Evolutionary conservation across 148 eudicot genomes (phyloP).

Genomic region (Polygonum maritimum): DNA sequence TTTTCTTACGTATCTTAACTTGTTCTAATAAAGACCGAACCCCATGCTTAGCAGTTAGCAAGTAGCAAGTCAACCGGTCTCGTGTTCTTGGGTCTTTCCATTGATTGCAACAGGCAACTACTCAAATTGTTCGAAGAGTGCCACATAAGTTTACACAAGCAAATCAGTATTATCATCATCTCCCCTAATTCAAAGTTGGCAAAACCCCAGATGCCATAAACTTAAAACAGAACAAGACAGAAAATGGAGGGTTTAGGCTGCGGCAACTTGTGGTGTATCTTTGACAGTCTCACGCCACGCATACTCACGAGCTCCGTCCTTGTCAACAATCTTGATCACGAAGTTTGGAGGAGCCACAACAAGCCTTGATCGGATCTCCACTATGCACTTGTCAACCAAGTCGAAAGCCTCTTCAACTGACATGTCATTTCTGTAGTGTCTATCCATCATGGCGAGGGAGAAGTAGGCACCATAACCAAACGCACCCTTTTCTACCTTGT

Average conservation of each 20-base stretch:
- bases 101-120: background rate
- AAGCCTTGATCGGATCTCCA: slow-evolving; percentile 62
- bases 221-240: background rate
- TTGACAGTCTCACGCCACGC: slow-evolving; percentile 73
- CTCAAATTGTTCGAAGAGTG: background rate
- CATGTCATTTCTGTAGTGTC: slow-evolving; percentile 66
- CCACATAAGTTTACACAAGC: background rate
- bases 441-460: slow-evolving; percentile 80
- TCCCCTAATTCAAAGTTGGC: background rate
- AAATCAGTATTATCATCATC: background rate
- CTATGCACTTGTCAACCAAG: slow-evolving; percentile 67
- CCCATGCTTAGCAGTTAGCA: no score
- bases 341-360: slow-evolving; percentile 92
- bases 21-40: no score
- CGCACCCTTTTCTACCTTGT: slow-evolving; percentile 86
- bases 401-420: slow-evolving; percentile 64
- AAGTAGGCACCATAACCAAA: slow-evolving; percentile 88
- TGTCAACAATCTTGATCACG: slow-evolving; percentile 74
- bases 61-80: no score
- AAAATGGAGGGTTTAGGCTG: background rate
- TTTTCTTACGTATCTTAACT: no score
- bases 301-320: slow-evolving; percentile 64
- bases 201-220: background rate
- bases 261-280: slow-evolving; percentile 23
- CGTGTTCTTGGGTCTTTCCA: no score